phyloP scores from a whole-genome alignment of 768 basidiomycete species.

The Dioszegia aurantiaca region DNA sequence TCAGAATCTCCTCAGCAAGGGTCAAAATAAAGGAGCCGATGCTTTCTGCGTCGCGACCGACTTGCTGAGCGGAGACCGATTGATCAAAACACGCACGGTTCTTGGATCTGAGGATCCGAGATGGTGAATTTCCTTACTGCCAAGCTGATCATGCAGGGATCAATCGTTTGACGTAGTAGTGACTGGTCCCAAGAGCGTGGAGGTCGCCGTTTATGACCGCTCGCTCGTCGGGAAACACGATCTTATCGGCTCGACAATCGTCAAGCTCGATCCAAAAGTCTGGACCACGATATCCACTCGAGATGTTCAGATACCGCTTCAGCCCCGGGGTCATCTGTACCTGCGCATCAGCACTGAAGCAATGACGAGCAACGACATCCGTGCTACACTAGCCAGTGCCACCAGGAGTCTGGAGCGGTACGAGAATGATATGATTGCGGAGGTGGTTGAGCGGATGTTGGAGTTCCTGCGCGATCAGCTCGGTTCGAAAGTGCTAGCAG shows the following conservation, averaged over 20 bases:
- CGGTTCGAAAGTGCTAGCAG: constrained; percentile 20
- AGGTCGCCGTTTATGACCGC: constrained; percentile 43
- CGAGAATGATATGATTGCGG: constrained; percentile 41
- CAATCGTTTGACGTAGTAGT: constrained; percentile 47
- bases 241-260: constrained; percentile 36
- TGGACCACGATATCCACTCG: constrained; percentile 29
- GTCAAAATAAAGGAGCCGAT: constrained; percentile 40
- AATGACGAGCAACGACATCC: constrained; percentile 37
- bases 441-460: constrained; percentile 46
- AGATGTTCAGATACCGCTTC: constrained; percentile 45
- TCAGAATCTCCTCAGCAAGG: constrained; percentile 39
- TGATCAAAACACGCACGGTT: constrained; percentile 47
- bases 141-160: constrained; percentile 29
- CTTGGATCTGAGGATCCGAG: constrained; percentile 46
- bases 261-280: constrained; percentile 45
- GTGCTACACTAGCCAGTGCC: constrained; percentile 26
- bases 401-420: constrained; percentile 40
- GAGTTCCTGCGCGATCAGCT: constrained; percentile 40
- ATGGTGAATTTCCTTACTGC: constrained; percentile 32
- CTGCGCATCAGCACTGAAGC: constrained; percentile 46
- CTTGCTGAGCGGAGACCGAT: constrained; percentile 31
- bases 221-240: constrained; percentile 52
- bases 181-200: constrained; percentile 31
- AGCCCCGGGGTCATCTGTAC: constrained; percentile 41
- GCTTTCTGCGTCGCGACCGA: constrained; percentile 43